Conservation (phyloP, 1,284 basidiomycete species). For the Meira miltonrushii region DNA sequence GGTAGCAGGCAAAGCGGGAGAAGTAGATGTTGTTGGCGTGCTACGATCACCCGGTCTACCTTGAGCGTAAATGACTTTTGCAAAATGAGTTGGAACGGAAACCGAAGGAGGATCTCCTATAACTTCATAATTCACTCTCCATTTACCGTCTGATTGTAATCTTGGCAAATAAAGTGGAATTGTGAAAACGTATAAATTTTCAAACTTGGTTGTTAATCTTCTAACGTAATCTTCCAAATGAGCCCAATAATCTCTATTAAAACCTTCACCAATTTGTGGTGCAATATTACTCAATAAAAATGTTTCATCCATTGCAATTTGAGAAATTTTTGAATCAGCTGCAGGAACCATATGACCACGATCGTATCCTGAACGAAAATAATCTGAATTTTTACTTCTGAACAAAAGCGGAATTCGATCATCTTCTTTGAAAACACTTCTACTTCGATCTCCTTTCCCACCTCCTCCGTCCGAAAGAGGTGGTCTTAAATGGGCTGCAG, state of each 20-base stretch:
- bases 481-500: constrained; percentile 59
- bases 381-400: constrained; percentile 69
- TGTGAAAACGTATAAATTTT: constrained; percentile 86
- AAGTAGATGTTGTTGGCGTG: neutral
- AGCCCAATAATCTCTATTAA: constrained; percentile 83
- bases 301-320: constrained; percentile 94
- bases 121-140: constrained; percentile 59
- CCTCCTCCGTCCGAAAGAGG: constrained; percentile 48
- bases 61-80: constrained; percentile 79
- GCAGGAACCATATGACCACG: constrained; percentile 94
- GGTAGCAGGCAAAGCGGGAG: neutral
- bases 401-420: constrained; percentile 70
- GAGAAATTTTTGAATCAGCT: constrained; percentile 87
- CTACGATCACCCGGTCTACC: neutral
- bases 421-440: constrained; percentile 81
- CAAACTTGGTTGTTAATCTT: constrained; percentile 63
- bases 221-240: constrained; percentile 82
- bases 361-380: constrained; percentile 86
- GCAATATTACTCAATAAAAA: constrained; percentile 94
- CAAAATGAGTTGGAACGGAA: constrained; percentile 94
- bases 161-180: constrained; percentile 92
- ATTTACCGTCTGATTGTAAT: constrained; percentile 54
- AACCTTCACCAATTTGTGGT: constrained; percentile 93
- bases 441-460: constrained; percentile 55
- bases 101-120: constrained; percentile 86